Evolutionary conservation across 352 stramenopile species (phyloP).

Genomic region (Pythium phragmiticola): DNA sequence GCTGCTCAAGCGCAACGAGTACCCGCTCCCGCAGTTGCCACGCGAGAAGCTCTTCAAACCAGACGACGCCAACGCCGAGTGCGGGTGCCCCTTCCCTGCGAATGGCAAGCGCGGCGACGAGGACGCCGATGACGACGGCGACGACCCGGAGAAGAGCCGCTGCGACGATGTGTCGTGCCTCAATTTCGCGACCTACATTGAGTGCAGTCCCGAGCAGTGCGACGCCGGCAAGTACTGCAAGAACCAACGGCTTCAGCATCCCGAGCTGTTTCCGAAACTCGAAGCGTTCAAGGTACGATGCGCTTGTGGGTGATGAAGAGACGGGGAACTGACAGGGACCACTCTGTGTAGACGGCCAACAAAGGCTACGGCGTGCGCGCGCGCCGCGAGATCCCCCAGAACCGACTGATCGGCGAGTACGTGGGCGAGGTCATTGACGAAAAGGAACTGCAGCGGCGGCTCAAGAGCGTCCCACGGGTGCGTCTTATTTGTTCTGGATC

Average conservation of each 20-base stretch:
- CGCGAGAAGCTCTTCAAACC: constrained; percentile 32
- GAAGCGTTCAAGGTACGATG: constrained; percentile 61
- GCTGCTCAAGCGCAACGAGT: constrained; percentile 70
- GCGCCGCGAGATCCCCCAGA: constrained; percentile 51
- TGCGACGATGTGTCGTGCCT: constrained; percentile 86
- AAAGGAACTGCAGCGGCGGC: constrained; percentile 62
- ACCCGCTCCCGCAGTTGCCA: constrained; percentile 57
- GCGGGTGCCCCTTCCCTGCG: constrained; percentile 52
- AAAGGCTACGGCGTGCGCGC: constrained; percentile 88
- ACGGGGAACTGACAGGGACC: neutral
- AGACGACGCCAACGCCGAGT: constrained; percentile 46
- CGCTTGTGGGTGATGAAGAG: neutral
- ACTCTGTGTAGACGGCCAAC: constrained; percentile 43
- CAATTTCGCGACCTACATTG: constrained; percentile 88
- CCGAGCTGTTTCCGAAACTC: constrained; percentile 56
- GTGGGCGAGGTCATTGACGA: constrained; percentile 92
- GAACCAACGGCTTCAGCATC: constrained; percentile 80
- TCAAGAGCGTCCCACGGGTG: constrained; percentile 60
- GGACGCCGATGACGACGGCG: constrained; percentile 31
- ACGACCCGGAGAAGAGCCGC: constrained; percentile 25
- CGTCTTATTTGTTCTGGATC: neutral
- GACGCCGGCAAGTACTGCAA: constrained; percentile 45
- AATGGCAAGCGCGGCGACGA: constrained; percentile 8
- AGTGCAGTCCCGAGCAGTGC: constrained; percentile 54
- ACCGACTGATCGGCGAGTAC: constrained; percentile 87